phyloP scores from a whole-genome alignment of 1,284 basidiomycete species.

The Ceratobasidium sp. region DNA sequence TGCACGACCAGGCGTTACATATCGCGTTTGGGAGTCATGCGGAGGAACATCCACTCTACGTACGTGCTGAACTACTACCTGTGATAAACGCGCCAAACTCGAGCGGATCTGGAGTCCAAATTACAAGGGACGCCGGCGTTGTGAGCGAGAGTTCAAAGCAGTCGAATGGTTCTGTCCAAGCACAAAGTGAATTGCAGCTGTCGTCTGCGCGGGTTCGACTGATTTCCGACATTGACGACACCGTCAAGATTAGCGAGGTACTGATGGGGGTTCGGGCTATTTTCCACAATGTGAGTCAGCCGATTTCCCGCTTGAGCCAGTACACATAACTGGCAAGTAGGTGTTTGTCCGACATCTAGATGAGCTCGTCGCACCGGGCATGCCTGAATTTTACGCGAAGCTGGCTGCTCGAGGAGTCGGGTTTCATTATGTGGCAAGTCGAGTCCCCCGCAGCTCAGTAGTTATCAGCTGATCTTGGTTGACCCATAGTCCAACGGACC shows the following conservation, averaged over 20 bases:
- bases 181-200: conserved; percentile 59
- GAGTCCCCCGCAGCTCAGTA: not conserved
- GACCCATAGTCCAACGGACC: conserved; percentile 82
- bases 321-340: not conserved
- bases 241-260: conserved; percentile 84
- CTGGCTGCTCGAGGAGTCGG: conserved; percentile 76
- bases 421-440: conserved; percentile 87
- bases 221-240: conserved; percentile 96
- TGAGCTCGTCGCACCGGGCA: conserved; percentile 84
- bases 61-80: conserved; percentile 47
- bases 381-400: conserved; percentile 82
- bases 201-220: conserved; percentile 73
- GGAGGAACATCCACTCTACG: conserved; percentile 56
- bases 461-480: conserved; percentile 44
- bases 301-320: not conserved
- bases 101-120: not conserved
- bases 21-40: conserved; percentile 66
- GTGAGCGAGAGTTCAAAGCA: not conserved
- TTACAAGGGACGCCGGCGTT: not conserved
- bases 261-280: conserved; percentile 75
- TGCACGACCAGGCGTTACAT: conserved; percentile 66
- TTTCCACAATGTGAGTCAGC: conserved; percentile 70
- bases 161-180: not conserved
- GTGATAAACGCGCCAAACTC: not conserved
- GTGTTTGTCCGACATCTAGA: conserved; percentile 75